phyloP scores from a whole-genome alignment of 805 yeast genomes.

The Sungouiozyma ichnusensis region DNA sequence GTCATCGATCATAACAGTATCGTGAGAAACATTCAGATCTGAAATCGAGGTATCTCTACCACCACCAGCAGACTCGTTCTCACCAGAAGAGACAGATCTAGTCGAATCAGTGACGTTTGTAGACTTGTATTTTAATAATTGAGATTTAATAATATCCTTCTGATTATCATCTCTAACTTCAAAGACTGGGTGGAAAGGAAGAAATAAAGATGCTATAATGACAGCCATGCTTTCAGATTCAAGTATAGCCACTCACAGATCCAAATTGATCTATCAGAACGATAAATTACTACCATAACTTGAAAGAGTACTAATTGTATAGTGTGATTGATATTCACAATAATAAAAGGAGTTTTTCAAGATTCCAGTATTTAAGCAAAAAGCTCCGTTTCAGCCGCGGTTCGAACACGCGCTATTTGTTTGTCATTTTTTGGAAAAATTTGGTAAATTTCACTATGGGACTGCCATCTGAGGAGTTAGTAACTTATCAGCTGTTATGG shows the following conservation, averaged over 20 bases:
- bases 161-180: conserved; percentile 14
- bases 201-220: conserved; percentile 60
- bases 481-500: too few relatives aligned
- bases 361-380: background rate
- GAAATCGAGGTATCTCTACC: background rate
- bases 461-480: too few relatives aligned
- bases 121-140: too few relatives aligned
- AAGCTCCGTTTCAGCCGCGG: background rate
- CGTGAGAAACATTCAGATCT: background rate
- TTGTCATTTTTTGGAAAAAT: background rate
- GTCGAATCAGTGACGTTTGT: background rate
- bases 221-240: conserved; percentile 56
- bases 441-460: background rate
- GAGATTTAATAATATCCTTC: background rate
- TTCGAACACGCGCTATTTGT: background rate
- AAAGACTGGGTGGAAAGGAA: conserved; percentile 66
- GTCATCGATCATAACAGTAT: conserved; percentile 14
- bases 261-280: too few relatives aligned
- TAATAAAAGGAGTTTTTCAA: background rate
- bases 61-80: background rate
- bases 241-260: too few relatives aligned
- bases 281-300: too few relatives aligned
- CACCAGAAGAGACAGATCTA: background rate
- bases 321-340: background rate
- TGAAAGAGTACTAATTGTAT: too few relatives aligned